phyloP scores from a whole-genome alignment of 2,329 filamentous ascomycete species.

The Hysterium pulicare region DNA sequence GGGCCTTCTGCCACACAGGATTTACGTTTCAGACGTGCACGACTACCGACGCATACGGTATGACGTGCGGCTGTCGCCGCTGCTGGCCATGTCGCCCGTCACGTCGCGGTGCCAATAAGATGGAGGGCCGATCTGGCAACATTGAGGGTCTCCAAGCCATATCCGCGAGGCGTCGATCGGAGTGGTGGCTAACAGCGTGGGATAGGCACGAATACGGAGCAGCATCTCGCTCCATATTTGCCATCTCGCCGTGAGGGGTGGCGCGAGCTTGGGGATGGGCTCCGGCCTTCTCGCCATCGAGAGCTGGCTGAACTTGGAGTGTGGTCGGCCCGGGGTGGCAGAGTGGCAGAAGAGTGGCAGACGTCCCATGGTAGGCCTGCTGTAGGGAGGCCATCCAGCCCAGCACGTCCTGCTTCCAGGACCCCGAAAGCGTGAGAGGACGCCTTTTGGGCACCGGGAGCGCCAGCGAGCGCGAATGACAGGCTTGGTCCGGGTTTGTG shows the following conservation, averaged over 20 bases:
- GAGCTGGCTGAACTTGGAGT: background rate
- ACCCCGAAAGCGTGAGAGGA: too few species aligned
- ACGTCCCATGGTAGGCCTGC: background rate
- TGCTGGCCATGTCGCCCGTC: background rate
- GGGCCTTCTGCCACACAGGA: too few species aligned
- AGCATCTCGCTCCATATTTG: background rate
- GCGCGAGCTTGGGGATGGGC: background rate
- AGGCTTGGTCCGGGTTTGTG: slow-evolving; percentile 28
- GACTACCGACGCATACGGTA: slow-evolving; percentile 19
- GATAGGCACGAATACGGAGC: too few species aligned
- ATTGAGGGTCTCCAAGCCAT: slow-evolving; percentile 22
- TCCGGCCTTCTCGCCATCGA: background rate
- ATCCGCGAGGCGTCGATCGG: slow-evolving; percentile 32
- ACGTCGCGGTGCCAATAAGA: slow-evolving; percentile 5
- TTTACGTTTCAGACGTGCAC: too few species aligned
- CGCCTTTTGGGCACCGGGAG: slow-evolving; percentile 23
- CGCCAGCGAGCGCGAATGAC: slow-evolving; percentile 29
- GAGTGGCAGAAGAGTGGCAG: background rate
- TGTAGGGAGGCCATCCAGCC: background rate
- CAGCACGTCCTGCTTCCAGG: background rate
- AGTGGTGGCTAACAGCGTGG: too few species aligned
- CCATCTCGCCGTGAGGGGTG: background rate
- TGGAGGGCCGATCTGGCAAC: slow-evolving; percentile 11
- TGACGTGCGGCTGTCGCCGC: slow-evolving; percentile 9
- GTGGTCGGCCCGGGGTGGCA: background rate